Evolutionary conservation across 1,284 basidiomycete species (phyloP).

Genomic region (Moesziomyces antarcticus): DNA sequence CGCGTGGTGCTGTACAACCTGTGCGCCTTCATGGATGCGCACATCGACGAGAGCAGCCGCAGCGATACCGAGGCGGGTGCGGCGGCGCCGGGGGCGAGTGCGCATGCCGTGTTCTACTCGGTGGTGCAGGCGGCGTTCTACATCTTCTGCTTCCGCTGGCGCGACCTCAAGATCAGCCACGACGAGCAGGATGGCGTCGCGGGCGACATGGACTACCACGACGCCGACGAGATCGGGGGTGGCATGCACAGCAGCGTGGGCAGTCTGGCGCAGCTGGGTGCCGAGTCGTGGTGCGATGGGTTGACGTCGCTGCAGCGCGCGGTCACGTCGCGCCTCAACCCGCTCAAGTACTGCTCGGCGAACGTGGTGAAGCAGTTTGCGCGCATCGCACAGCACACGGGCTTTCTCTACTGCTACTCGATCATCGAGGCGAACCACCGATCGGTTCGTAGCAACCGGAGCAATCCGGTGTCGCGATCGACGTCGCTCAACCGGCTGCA

Average conservation of each 20-base stretch:
- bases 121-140: conserved; percentile 92
- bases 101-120: conserved; percentile 81
- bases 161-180: conserved; percentile 77
- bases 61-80: conserved; percentile 49
- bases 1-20: conserved; percentile 83
- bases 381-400: conserved; percentile 87
- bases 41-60: conserved; percentile 70
- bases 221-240: conserved; percentile 42
- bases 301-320: conserved; percentile 83
- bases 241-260: conserved; percentile 47
- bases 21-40: conserved; percentile 82
- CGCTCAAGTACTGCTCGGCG: conserved; percentile 78
- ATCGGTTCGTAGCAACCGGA: conserved; percentile 25
- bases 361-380: conserved; percentile 95
- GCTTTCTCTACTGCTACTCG: conserved; percentile 94
- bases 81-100: conserved; percentile 46
- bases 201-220: conserved; percentile 34
- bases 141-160: conserved; percentile 98
- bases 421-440: conserved; percentile 83
- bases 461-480: conserved; percentile 30
- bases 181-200: conserved; percentile 71
- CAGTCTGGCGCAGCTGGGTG: conserved; percentile 31
- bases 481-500: conserved; percentile 32
- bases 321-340: conserved; percentile 86
- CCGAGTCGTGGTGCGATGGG: conserved; percentile 79